A percentile compares a stretch with the other conserved stretches of the same genome.
phyloP scores from a whole-genome alignment of 257 asterid genomes.

The Nicotiana tomentosiformis region DNA sequence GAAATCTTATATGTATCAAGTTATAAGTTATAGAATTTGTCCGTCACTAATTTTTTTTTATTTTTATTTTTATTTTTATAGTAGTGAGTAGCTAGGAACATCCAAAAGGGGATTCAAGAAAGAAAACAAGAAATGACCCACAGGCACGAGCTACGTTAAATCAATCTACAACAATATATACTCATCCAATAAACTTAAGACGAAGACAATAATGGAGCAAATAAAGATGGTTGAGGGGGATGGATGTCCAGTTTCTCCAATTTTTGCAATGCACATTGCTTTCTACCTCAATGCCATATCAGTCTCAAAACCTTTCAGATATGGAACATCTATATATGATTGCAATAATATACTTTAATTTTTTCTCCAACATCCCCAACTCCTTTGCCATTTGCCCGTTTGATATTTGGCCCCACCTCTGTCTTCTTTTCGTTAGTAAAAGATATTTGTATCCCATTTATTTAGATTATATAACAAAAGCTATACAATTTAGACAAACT shows the following conservation, averaged over 20 bases:
- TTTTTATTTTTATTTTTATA: too few relatives aligned
- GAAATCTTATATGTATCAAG: too few relatives aligned
- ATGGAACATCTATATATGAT: not conserved
- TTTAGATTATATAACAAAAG: too few relatives aligned
- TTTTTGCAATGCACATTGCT: not conserved
- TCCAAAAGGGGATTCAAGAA: not conserved
- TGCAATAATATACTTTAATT: not conserved
- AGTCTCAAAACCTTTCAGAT: not conserved
- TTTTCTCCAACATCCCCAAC: not conserved
- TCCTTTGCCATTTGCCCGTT: not conserved
- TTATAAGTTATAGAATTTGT: too few relatives aligned
- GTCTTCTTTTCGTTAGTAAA: not conserved
- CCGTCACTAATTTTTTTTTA: too few relatives aligned
- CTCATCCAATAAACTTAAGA: not conserved
- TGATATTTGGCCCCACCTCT: not conserved
- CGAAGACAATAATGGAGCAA: not conserved
- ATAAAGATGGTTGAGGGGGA: too few relatives aligned
- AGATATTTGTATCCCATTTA: too few relatives aligned
- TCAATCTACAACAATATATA: not conserved
- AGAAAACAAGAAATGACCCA: not conserved
- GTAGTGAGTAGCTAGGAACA: not conserved
- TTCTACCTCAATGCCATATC: not conserved
- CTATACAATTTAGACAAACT: too few relatives aligned
- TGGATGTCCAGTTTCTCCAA: not conserved
- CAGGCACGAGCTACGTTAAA: not conserved